Evolutionary conservation across 1,284 basidiomycete species (phyloP).

Genomic region (Anthracocystis panici-leucophaei): DNA sequence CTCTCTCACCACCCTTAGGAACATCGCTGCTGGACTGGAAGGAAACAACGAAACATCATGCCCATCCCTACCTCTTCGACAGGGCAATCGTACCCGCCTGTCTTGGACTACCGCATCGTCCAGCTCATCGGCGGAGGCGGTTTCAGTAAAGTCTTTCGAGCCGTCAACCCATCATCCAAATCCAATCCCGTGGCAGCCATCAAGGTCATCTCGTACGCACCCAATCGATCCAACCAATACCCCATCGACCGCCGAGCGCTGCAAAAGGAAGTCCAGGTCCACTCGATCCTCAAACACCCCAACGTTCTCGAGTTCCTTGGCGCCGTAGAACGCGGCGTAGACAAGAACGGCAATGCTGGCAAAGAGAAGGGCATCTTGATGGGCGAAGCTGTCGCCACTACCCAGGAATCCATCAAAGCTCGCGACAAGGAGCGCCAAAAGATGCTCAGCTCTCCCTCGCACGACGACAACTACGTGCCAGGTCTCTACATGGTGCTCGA

Average conservation of each 20-base stretch:
- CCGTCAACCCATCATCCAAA: conserved; percentile 53
- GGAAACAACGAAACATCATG: conserved; percentile 22
- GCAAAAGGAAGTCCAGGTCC: conserved; percentile 92
- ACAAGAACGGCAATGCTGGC: conserved; percentile 43
- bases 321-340: conserved; percentile 70
- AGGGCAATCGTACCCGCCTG: conserved; percentile 62
- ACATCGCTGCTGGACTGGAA: background rate
- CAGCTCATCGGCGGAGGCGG: conserved; percentile 68
- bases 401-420: conserved; percentile 74
- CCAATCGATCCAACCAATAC: conserved; percentile 53
- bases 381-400: conserved; percentile 52
- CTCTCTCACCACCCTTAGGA: background rate
- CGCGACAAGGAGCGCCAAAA: conserved; percentile 62
- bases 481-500: conserved; percentile 92
- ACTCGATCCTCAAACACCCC: conserved; percentile 81
- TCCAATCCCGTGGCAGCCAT: conserved; percentile 63
- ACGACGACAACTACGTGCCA: conserved; percentile 61
- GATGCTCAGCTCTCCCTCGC: conserved; percentile 45
- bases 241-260: conserved; percentile 67
- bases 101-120: conserved; percentile 65
- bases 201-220: conserved; percentile 67
- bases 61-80: conserved; percentile 64
- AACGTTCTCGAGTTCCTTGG: conserved; percentile 89
- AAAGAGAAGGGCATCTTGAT: conserved; percentile 48
- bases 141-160: conserved; percentile 67